These are phyloP conservation scores for Penicillium chermesinum DNA, from an alignment of 495 filamentous ascomycete genomes.

Conservation along the genomic window DNA sequence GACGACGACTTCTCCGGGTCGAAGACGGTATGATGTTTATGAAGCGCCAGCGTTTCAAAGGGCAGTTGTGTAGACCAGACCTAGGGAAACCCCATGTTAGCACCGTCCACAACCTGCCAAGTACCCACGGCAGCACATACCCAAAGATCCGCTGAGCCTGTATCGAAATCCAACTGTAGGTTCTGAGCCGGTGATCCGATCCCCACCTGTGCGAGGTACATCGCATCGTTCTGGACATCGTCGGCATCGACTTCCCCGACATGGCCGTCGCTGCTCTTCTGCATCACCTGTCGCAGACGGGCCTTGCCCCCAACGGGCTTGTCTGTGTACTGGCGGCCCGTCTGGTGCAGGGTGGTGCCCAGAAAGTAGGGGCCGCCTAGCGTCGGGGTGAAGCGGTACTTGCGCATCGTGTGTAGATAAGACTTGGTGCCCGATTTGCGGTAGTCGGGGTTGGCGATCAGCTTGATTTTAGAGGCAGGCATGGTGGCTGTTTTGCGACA, in stretches of 20 bases:
- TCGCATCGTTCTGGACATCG: slow-evolving; percentile 67
- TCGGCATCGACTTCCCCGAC: slow-evolving; percentile 59
- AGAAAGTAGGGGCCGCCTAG: slow-evolving; percentile 61
- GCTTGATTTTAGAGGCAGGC: slow-evolving; percentile 33
- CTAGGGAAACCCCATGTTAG: slow-evolving; percentile 24
- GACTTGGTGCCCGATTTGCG: slow-evolving; percentile 64
- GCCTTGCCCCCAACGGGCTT: slow-evolving; percentile 44
- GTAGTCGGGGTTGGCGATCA: slow-evolving; percentile 60
- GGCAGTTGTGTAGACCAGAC: slow-evolving; percentile 59
- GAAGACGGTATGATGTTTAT: slow-evolving; percentile 47
- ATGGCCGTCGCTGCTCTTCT: slow-evolving; percentile 41
- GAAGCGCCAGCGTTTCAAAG: slow-evolving; percentile 26
- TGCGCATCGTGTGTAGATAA: slow-evolving; percentile 64
- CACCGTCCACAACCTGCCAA: background rate
- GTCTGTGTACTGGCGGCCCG: slow-evolving; percentile 38
- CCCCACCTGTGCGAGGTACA: slow-evolving; percentile 61
- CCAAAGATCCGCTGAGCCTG: slow-evolving; percentile 74
- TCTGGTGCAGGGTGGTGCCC: slow-evolving; percentile 39
- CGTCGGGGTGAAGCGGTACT: slow-evolving; percentile 67
- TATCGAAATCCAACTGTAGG: slow-evolving; percentile 68
- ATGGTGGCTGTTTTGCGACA: slow-evolving; percentile 23
- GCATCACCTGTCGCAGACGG: slow-evolving; percentile 39
- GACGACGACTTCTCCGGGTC: slow-evolving; percentile 56
- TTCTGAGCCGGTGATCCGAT: slow-evolving; percentile 68
- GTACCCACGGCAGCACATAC: slow-evolving; percentile 36